Evolutionary conservation across 768 basidiomycete genomes (phyloP).

Genomic region (Piloderma croceum): DNA sequence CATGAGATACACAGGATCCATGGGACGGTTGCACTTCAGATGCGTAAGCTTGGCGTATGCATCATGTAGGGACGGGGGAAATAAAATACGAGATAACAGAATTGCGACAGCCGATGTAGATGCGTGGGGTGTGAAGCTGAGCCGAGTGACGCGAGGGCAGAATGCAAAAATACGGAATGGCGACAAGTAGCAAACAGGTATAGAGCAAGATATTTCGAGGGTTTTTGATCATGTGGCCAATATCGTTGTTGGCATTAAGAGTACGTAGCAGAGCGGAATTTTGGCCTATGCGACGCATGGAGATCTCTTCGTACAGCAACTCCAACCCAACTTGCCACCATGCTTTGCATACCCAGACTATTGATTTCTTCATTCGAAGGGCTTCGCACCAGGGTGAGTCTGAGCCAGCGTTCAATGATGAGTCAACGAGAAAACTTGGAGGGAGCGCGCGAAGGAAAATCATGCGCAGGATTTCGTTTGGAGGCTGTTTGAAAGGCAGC

Average conservation of each 20-base stretch:
- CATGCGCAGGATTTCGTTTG: slow-evolving; percentile 5
- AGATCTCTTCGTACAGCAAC: slow-evolving; percentile 3
- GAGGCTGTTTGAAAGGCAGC: no score
- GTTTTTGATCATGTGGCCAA: background rate
- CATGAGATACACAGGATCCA: background rate
- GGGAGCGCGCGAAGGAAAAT: slow-evolving; percentile 4
- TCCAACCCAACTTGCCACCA: slow-evolving; percentile 3
- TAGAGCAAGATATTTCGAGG: background rate
- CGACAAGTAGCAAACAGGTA: background rate
- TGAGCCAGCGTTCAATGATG: slow-evolving; percentile 2
- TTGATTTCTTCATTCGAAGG: slow-evolving; percentile 1
- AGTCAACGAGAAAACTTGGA: slow-evolving; percentile 2
- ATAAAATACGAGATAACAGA: background rate
- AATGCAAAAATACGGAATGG: background rate
- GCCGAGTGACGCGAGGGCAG: background rate
- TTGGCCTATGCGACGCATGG: slow-evolving; percentile 1
- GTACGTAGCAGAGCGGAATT: background rate
- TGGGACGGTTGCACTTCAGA: background rate
- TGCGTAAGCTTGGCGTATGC: background rate
- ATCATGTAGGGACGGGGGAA: no score
- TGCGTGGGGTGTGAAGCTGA: background rate
- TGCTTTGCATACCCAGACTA: slow-evolving; percentile 5
- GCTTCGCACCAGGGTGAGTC: slow-evolving; percentile 6
- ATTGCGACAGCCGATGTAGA: background rate
- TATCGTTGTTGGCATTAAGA: background rate